Evolutionary conservation across 352 stramenopile species (phyloP).

Genomic region (Globisporangium heterothallicum): DNA sequence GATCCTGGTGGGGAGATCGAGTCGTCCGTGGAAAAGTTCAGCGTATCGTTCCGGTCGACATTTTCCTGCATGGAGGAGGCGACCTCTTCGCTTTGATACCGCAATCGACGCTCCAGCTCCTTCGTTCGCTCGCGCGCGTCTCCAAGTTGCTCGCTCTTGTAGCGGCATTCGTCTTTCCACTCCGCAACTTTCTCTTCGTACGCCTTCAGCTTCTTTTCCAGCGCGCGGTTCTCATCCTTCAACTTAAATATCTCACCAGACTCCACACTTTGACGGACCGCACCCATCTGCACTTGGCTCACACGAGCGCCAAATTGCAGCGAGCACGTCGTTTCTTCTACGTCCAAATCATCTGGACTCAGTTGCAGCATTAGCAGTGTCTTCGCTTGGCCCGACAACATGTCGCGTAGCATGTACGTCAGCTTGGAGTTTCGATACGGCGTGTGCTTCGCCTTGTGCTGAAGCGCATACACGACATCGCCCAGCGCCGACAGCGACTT

Average conservation of each 20-base stretch:
- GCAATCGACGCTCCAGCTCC: constrained; percentile 38
- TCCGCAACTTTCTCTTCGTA: constrained; percentile 28
- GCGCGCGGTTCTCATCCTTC: constrained; percentile 53
- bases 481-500: constrained; percentile 96
- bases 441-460: constrained; percentile 91
- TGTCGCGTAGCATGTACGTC: constrained; percentile 91
- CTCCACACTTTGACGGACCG: constrained; percentile 74
- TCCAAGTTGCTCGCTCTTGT: constrained; percentile 43
- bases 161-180: constrained; percentile 42
- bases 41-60: constrained; percentile 21
- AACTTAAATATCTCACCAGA: constrained; percentile 69
- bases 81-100: constrained; percentile 30
- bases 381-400: constrained; percentile 88
- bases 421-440: constrained; percentile 95
- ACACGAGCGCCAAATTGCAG: constrained; percentile 88
- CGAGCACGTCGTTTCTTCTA: constrained; percentile 87
- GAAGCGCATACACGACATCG: constrained; percentile 94
- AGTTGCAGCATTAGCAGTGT: constrained; percentile 91
- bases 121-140: constrained; percentile 36
- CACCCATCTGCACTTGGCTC: constrained; percentile 86
- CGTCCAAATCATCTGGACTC: constrained; percentile 70
- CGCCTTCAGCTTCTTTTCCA: constrained; percentile 29
- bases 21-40: constrained; percentile 6
- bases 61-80: constrained; percentile 15
- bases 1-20: constrained; percentile 13